Evolutionary conservation across 2,329 filamentous ascomycete species (phyloP).

Genomic region (Microdochium trichocladiopsis): DNA sequence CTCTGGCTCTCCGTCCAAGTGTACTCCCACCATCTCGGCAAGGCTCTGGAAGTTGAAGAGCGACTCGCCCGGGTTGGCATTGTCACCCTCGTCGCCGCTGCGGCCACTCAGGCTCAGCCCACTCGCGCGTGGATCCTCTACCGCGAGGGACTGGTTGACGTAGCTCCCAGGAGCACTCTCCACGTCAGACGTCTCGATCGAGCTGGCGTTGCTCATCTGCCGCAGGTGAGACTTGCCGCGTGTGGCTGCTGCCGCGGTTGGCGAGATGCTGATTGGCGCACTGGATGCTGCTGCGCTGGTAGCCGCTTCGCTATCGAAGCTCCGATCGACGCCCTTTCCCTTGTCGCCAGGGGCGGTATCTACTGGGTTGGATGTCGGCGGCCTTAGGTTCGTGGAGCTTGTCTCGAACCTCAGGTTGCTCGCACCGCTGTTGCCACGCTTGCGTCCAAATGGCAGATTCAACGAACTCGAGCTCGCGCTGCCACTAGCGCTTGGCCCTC

Average conservation of each 20-base stretch:
- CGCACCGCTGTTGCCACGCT: slow-evolving; percentile 48
- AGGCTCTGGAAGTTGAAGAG: slow-evolving; percentile 91
- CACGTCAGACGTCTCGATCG: slow-evolving; percentile 67
- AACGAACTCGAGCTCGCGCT: slow-evolving; percentile 58
- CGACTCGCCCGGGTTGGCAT: slow-evolving; percentile 52
- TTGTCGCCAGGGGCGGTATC: slow-evolving; percentile 40
- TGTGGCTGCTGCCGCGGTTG: slow-evolving; percentile 30
- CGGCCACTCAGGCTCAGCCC: slow-evolving; percentile 42
- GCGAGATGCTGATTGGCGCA: slow-evolving; percentile 34
- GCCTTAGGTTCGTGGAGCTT: not conserved
- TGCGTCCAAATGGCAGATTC: slow-evolving; percentile 52
- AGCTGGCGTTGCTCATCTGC: slow-evolving; percentile 83
- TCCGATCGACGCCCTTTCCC: slow-evolving; percentile 63
- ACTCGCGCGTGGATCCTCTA: slow-evolving; percentile 44
- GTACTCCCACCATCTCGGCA: slow-evolving; percentile 72
- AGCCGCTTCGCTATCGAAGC: slow-evolving; percentile 11
- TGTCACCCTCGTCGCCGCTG: slow-evolving; percentile 39
- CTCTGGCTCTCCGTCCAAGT: slow-evolving; percentile 37
- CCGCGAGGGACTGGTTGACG: slow-evolving; percentile 26
- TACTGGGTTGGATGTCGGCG: slow-evolving; percentile 5
- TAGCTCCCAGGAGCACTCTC: slow-evolving; percentile 57
- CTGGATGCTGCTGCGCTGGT: slow-evolving; percentile 27
- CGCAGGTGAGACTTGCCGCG: slow-evolving; percentile 65
- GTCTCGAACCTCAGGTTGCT: not conserved
- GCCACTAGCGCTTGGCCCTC: slow-evolving; percentile 30